A percentile compares a stretch with the other conserved stretches of the same genome.
Evolutionary conservation across 2,329 filamentous ascomycete genomes (phyloP).

Genomic region (Sarocladium kiliense): DNA sequence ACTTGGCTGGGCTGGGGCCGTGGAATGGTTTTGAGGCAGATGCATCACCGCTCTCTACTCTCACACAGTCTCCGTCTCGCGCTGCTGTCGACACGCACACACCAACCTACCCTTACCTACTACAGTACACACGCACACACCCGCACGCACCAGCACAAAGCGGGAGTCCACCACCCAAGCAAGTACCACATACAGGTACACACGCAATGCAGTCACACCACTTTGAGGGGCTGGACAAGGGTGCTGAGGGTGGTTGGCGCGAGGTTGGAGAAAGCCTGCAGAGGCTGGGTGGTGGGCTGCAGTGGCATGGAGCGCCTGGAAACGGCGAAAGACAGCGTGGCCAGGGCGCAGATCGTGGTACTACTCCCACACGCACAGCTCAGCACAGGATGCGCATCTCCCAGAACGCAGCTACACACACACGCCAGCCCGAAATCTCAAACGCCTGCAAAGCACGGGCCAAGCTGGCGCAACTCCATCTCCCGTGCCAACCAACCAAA

Average conservation of each 20-base stretch:
- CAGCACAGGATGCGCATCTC: constrained; percentile 6
- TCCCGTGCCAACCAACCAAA: not conserved
- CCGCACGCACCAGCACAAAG: not conserved
- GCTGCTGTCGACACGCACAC: not conserved
- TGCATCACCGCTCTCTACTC: constrained; percentile 5
- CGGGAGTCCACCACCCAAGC: not conserved
- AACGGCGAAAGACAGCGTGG: not conserved
- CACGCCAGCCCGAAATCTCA: not conserved
- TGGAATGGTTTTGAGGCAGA: constrained; percentile 29
- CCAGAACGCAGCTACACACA: not conserved
- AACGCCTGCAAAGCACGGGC: constrained; percentile 5
- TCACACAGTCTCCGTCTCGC: not conserved
- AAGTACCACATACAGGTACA: not conserved
- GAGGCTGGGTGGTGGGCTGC: not conserved
- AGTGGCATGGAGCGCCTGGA: not conserved
- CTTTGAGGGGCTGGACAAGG: not conserved
- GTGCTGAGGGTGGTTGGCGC: not conserved
- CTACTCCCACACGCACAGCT: not conserved
- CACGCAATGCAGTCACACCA: constrained; percentile 4
- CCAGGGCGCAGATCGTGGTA: not conserved
- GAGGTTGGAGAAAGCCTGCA: not conserved
- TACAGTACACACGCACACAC: not conserved
- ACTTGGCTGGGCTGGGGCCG: constrained; percentile 23
- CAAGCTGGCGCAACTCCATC: not conserved
- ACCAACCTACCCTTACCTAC: too few relatives aligned